Base-by-base conservation (phyloP, 2,329 filamentous ascomycete species). In the Aspergillus sergii region DNA sequence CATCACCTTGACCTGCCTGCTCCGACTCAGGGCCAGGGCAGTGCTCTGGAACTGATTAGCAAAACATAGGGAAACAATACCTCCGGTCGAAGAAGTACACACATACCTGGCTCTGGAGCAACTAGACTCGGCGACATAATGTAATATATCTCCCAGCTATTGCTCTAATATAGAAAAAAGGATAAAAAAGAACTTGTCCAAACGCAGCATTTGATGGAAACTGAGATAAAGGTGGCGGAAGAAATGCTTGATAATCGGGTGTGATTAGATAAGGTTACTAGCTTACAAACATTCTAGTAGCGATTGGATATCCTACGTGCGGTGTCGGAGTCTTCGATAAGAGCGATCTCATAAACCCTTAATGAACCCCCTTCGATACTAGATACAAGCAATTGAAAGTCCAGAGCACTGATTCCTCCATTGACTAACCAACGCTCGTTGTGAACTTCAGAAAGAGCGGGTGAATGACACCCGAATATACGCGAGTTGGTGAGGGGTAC, bases 61-160 rank as follows among this genome's bases (percentile, higher is more conserved):
- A 30, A 45, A 23, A 21, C 58, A 41, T 56, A 23, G 26, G 54
- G 46, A 11, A 14, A 16, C 10, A 23, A 30, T 50, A 34, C 50
- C 8, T 21, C 54, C 57, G 54, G 59, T 48, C 16, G 62, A 57
- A 56, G 28, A 45, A 61, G 30, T n/a, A 28, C 50, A 39, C 32
- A 55, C 74, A 59, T 80, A 86, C 85, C 86, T 74, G 94, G 94
- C 76, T 98, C 94, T 46, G 95, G 94, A 23, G 95, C 95, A 67
- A 98, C 91, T 59, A 99, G 90, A 67, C 92, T 86, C 1, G 94
- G 93, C 59, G 92, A 89, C 93, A 96, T 96, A n/a, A 43, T 72
- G 45, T 46, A 14, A 2, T 51, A 36, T 43, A 39, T 26, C 6
- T 12, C 26, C 30, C 32, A 28, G 30, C 41, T 23, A 12, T 53